Conservation (phyloP, 768 basidiomycete species). For the Agaricus sinodeliciosus region DNA sequence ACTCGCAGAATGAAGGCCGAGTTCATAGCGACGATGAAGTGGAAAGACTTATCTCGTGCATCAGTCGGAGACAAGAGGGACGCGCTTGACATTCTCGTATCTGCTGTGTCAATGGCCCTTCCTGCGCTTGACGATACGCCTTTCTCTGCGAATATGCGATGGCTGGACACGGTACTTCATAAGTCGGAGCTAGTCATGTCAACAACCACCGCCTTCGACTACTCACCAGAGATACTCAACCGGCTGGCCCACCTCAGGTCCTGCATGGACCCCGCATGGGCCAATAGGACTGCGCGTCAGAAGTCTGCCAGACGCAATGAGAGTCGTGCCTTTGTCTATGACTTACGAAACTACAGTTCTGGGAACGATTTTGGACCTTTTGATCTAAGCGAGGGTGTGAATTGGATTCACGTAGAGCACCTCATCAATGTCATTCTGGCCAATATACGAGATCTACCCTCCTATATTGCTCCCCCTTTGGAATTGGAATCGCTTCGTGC, state of each 20-base stretch:
- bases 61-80: slow-evolving; percentile 21
- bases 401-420: slow-evolving; percentile 62
- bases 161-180: slow-evolving; percentile 38
- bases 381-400: slow-evolving; percentile 30
- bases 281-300: slow-evolving; percentile 1
- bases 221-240: background rate
- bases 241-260: slow-evolving; percentile 35
- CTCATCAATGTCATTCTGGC: slow-evolving; percentile 46
- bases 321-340: slow-evolving; percentile 57
- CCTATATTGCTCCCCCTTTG: slow-evolving; percentile 36
- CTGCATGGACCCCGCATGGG: slow-evolving; percentile 22
- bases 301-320: slow-evolving; percentile 30
- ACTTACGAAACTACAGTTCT: slow-evolving; percentile 50
- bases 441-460: slow-evolving; percentile 44
- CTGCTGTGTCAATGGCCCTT: slow-evolving; percentile 29
- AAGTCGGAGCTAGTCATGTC: slow-evolving; percentile 1
- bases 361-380: slow-evolving; percentile 59
- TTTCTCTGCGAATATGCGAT: slow-evolving; percentile 35
- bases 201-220: background rate
- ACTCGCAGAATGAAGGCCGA: slow-evolving; percentile 8
- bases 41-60: slow-evolving; percentile 22
- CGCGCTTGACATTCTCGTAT: slow-evolving; percentile 34
- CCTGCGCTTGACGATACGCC: slow-evolving; percentile 14
- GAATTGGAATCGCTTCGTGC: slow-evolving; percentile 46
- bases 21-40: slow-evolving; percentile 22